Percentiles rank a stretch among this genome's conserved stretches.
These are phyloP conservation scores for Citrus glauca DNA, from an alignment of 345 rosid genomes.

Conservation along the genomic window DNA sequence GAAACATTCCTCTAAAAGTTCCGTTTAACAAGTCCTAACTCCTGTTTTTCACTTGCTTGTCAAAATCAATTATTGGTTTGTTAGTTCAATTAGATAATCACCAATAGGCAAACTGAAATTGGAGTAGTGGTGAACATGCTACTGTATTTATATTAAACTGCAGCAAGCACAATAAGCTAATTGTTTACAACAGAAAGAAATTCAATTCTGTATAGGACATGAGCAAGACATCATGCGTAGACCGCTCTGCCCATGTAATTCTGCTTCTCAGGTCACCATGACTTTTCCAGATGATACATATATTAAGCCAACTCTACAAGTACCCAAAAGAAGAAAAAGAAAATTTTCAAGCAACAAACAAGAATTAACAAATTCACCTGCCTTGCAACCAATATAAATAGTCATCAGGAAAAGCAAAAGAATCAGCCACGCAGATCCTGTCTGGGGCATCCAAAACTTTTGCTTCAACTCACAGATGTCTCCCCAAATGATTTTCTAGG, in stretches of 20 bases:
- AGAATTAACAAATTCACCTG: conserved; percentile 54
- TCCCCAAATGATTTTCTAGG: neutral
- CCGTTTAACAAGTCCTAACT: neutral
- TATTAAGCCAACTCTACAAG: conserved; percentile 47
- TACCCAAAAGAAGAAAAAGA: conserved; percentile 16
- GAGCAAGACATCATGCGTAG: conserved; percentile 23
- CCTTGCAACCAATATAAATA: conserved; percentile 18
- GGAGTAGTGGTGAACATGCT: neutral
- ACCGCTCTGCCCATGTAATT: conserved; percentile 18
- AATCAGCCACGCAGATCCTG: conserved; percentile 16
- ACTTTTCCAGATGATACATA: conserved; percentile 35
- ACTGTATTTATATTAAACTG: conserved; percentile 13
- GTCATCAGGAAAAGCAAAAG: conserved; percentile 35
- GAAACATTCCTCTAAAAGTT: neutral
- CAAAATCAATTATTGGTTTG: neutral
- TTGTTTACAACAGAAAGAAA: conserved; percentile 33
- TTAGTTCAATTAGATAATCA: neutral
- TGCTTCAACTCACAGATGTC: conserved; percentile 26
- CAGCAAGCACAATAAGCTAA: conserved; percentile 17
- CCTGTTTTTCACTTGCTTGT: neutral
- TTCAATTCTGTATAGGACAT: conserved; percentile 25
- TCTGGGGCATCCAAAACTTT: conserved; percentile 25
- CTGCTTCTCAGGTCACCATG: conserved; percentile 31
- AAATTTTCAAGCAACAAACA: conserved; percentile 34
- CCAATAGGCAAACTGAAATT: neutral